Evolutionary conservation across 2,329 filamentous ascomycete species (phyloP).

Genomic region (Aureobasidium sp.): DNA sequence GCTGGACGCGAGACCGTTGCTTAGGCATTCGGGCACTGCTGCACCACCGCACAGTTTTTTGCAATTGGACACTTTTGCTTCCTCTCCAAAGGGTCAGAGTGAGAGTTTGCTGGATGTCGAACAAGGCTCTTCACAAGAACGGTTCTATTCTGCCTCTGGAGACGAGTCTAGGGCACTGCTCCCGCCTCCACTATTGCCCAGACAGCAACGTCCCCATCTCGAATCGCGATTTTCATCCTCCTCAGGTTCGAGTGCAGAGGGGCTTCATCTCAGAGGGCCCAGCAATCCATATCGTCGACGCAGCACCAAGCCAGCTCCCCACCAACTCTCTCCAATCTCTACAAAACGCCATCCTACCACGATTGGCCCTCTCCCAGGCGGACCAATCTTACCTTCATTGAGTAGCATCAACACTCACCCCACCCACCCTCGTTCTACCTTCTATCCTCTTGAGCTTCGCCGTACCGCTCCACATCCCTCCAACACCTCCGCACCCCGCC

Average conservation of each 20-base stretch:
- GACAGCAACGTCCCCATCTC: neutral
- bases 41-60: conserved; percentile 6
- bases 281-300: neutral
- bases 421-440: too few relatives aligned
- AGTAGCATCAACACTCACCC: too few relatives aligned
- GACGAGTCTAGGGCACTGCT: too few relatives aligned
- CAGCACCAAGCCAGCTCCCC: neutral
- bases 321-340: neutral
- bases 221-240: neutral
- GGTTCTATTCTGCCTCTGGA: too few relatives aligned
- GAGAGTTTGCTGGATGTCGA: too few relatives aligned
- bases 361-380: too few relatives aligned
- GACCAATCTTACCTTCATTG: too few relatives aligned
- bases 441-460: neutral
- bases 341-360: conserved; percentile 1
- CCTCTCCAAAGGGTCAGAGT: too few relatives aligned
- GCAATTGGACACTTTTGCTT: neutral
- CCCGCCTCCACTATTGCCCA: too few relatives aligned
- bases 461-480: neutral
- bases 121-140: too few relatives aligned
- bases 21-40: neutral
- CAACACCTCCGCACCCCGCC: neutral
- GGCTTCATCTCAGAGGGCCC: neutral
- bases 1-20: conserved; percentile 1
- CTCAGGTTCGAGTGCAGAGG: neutral